Conservation (phyloP, 768 basidiomycete genomes). For the Kwoniella sp. region DNA sequence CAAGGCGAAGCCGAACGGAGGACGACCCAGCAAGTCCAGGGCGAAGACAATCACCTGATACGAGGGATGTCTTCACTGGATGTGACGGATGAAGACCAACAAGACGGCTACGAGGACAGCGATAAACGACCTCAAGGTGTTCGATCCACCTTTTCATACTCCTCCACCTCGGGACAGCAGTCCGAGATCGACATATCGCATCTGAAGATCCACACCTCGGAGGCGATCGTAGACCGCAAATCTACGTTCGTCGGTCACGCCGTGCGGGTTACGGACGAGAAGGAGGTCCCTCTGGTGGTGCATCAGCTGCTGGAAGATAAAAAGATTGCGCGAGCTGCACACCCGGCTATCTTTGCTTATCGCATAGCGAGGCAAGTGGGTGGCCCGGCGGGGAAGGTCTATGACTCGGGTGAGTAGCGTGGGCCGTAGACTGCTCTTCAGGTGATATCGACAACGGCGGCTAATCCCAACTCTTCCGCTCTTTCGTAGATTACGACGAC, state of each 20-base stretch:
- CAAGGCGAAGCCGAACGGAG: slow-evolving; percentile 26
- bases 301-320: slow-evolving; percentile 47
- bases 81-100: not conserved
- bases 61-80: slow-evolving; percentile 15
- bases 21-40: slow-evolving; percentile 1
- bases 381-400: slow-evolving; percentile 31
- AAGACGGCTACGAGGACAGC: not conserved
- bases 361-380: slow-evolving; percentile 46
- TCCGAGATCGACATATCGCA: not conserved
- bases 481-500: slow-evolving; percentile 75
- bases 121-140: slow-evolving; percentile 15
- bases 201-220: slow-evolving; percentile 65
- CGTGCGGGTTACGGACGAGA: slow-evolving; percentile 70
- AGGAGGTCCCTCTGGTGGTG: slow-evolving; percentile 58
- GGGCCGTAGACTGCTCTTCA: slow-evolving; percentile 76
- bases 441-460: slow-evolving; percentile 57
- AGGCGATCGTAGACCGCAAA: slow-evolving; percentile 79
- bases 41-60: not conserved
- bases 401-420: slow-evolving; percentile 51
- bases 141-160: slow-evolving; percentile 32
- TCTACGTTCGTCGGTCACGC: slow-evolving; percentile 82
- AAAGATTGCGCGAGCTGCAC: slow-evolving; percentile 48
- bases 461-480: not conserved
- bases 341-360: slow-evolving; percentile 37
- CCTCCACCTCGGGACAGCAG: slow-evolving; percentile 1